phyloP scores from a whole-genome alignment of 495 filamentous ascomycete genomes.

The Talaromyces proteolyticus region DNA sequence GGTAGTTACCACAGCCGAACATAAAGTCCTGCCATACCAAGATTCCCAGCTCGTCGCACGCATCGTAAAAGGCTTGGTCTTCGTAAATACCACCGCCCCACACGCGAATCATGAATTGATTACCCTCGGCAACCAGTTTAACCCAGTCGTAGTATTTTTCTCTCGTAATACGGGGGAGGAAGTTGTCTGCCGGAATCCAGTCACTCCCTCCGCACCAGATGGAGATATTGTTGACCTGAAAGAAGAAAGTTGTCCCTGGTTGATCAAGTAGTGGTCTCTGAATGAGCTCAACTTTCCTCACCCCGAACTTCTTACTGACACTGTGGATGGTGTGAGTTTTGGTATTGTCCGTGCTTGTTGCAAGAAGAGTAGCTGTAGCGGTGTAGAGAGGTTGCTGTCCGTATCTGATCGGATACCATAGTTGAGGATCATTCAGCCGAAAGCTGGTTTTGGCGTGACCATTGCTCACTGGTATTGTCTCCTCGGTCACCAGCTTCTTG shows the following conservation, averaged over 20 bases:
- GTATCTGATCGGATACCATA: slow-evolving; percentile 78
- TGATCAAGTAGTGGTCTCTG: slow-evolving; percentile 35
- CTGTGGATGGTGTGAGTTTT: slow-evolving; percentile 41
- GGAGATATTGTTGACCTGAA: slow-evolving; percentile 63
- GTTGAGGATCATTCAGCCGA: slow-evolving; percentile 36
- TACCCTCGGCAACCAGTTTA: slow-evolving; percentile 48
- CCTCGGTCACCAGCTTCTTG: not conserved
- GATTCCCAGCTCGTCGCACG: slow-evolving; percentile 55
- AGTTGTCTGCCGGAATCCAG: slow-evolving; percentile 73
- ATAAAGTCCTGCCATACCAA: slow-evolving; percentile 65
- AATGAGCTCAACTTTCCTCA: slow-evolving; percentile 55
- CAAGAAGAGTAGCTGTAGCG: slow-evolving; percentile 23
- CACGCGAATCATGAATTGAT: slow-evolving; percentile 53
- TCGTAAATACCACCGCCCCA: slow-evolving; percentile 65
- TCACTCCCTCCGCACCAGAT: slow-evolving; percentile 65
- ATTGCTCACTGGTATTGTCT: not conserved
- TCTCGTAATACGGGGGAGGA: slow-evolving; percentile 52
- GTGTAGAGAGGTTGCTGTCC: slow-evolving; percentile 69
- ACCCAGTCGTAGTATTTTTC: slow-evolving; percentile 58
- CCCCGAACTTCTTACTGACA: slow-evolving; percentile 50
- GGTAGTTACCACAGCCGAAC: slow-evolving; percentile 66
- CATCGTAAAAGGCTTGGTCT: slow-evolving; percentile 52
- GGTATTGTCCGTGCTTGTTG: slow-evolving; percentile 12
- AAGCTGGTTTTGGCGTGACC: not conserved
- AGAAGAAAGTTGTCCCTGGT: slow-evolving; percentile 45